These are phyloP conservation scores for Blastobotrys serpentis DNA, from an alignment of 1,139 yeast species.

Conservation along the genomic window DNA sequence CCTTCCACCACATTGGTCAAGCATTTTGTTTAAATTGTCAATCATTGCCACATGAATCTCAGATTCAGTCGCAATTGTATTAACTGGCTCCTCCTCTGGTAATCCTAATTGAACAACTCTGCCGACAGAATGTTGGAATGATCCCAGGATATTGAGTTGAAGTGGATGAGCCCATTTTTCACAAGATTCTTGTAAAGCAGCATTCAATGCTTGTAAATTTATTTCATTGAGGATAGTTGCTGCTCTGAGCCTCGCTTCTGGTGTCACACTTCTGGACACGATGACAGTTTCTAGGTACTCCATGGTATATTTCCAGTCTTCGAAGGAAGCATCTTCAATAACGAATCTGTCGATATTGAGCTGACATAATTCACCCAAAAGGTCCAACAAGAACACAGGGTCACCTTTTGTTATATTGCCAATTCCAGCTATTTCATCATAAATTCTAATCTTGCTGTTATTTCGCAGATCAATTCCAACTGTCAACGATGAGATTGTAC, in stretches of 20 bases:
- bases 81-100: constrained; percentile 27
- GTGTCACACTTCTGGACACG: constrained; percentile 40
- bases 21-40: constrained; percentile 61
- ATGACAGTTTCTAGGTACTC: constrained; percentile 50
- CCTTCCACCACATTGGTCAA: constrained; percentile 71
- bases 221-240: constrained; percentile 49
- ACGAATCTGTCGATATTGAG: constrained; percentile 51
- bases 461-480: constrained; percentile 1
- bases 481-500: constrained; percentile 11
- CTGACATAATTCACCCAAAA: constrained; percentile 47
- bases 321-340: constrained; percentile 33
- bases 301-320: constrained; percentile 47
- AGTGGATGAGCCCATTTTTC: constrained; percentile 12
- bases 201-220: constrained; percentile 33
- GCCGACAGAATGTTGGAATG: constrained; percentile 18
- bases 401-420: constrained; percentile 22
- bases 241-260: constrained; percentile 48
- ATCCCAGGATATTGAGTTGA: constrained; percentile 20
- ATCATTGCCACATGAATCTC: constrained; percentile 65
- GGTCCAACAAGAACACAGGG: constrained; percentile 28
- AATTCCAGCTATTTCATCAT: constrained; percentile 20
- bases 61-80: constrained; percentile 28
- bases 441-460: constrained; percentile 11
- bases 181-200: constrained; percentile 27
- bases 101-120: constrained; percentile 19